Conservation (phyloP, 1,284 basidiomycete genomes). For the Neonothopanus nambi region DNA sequence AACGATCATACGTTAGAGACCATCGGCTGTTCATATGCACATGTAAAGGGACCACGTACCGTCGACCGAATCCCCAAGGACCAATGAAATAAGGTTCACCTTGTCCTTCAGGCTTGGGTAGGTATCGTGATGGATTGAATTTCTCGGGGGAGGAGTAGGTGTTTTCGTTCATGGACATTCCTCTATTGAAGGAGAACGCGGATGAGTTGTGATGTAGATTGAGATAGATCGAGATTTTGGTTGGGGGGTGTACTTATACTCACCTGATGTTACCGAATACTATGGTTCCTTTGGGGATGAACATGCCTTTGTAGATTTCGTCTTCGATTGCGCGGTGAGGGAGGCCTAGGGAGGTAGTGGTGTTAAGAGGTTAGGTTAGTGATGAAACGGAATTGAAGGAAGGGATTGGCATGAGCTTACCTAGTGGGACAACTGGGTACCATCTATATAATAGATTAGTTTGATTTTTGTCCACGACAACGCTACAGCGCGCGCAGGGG, state of each 20-base stretch:
- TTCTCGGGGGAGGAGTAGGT: conserved; percentile 16
- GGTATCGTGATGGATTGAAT: conserved; percentile 21
- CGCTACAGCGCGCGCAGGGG: too few relatives aligned
- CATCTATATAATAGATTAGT: too few relatives aligned
- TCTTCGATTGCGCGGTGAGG: conserved; percentile 8
- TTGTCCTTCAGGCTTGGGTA: conserved; percentile 2
- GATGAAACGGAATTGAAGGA: too few relatives aligned
- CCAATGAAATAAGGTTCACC: neutral
- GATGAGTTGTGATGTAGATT: too few relatives aligned
- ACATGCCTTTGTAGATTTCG: conserved; percentile 4
- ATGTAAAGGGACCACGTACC: neutral
- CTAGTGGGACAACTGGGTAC: too few relatives aligned
- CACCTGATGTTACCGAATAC: conserved; percentile 16
- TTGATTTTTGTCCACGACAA: too few relatives aligned
- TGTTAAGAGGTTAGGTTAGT: too few relatives aligned
- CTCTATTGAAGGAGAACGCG: too few relatives aligned
- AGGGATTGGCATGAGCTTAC: too few relatives aligned
- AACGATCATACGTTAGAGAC: neutral
- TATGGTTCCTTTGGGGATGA: conserved; percentile 5
- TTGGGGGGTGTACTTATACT: neutral
- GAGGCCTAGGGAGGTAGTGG: neutral
- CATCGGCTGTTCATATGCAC: neutral
- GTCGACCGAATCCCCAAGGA: conserved; percentile 12
- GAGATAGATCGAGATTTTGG: neutral
- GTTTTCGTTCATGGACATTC: conserved; percentile 21